Evolutionary conservation across 495 filamentous ascomycete genomes (phyloP).

Genomic region (Lasiosphaeris hirsuta): DNA sequence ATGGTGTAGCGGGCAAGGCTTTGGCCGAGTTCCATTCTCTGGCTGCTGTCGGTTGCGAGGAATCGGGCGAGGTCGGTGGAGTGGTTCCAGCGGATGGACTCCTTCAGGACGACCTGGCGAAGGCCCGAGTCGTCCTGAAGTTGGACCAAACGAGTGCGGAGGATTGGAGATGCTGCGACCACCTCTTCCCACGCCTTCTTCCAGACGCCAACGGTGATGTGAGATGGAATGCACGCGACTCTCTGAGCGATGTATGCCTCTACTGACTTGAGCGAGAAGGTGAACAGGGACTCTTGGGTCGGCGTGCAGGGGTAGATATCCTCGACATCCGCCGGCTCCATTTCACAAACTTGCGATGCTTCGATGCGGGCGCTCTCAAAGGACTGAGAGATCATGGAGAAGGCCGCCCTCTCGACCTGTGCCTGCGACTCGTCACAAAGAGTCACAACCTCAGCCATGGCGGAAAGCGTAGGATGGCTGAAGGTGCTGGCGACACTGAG

Average conservation of each 20-base stretch:
- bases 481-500: slow-evolving; percentile 23
- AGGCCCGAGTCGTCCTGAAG: slow-evolving; percentile 42
- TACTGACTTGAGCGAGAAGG: slow-evolving; percentile 41
- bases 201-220: slow-evolving; percentile 47
- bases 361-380: slow-evolving; percentile 25
- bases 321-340: slow-evolving; percentile 39
- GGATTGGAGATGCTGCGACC: slow-evolving; percentile 46
- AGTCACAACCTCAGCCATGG: slow-evolving; percentile 20
- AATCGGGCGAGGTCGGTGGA: slow-evolving; percentile 41
- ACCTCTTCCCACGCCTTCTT: slow-evolving; percentile 52
- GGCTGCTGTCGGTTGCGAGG: slow-evolving; percentile 37
- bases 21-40: slow-evolving; percentile 18
- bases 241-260: slow-evolving; percentile 54
- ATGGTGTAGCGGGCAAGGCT: slow-evolving; percentile 25
- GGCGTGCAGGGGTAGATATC: slow-evolving; percentile 65
- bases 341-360: slow-evolving; percentile 41
- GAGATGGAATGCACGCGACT: slow-evolving; percentile 41
- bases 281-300: slow-evolving; percentile 61
- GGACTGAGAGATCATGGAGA: slow-evolving; percentile 13
- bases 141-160: slow-evolving; percentile 56
- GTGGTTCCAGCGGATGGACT: slow-evolving; percentile 31
- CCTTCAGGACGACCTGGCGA: slow-evolving; percentile 49
- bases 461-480: slow-evolving; percentile 16
- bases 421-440: not conserved
- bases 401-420: slow-evolving; percentile 4